Conservation (phyloP, 306 rosid species). For the Mimosa bimucronata region DNA sequence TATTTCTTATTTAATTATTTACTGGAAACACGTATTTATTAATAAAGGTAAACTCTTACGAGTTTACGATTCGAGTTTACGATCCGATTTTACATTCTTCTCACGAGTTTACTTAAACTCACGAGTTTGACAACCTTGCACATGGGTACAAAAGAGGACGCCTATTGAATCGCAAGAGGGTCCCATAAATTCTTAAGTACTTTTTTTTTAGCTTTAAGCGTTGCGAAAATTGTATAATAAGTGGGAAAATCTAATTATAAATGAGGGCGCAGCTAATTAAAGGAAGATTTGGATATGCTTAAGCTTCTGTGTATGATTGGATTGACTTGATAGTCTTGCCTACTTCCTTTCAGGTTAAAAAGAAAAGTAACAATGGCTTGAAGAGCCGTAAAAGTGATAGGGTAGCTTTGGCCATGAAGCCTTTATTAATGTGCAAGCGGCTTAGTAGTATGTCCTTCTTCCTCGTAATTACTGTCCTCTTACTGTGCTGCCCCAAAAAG, state of each 20-base stretch:
- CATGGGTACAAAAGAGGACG: conserved; percentile 18
- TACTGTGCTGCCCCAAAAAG: too few species aligned
- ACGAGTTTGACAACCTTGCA: too few species aligned
- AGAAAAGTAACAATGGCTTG: conserved; percentile 40
- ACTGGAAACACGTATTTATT: too few species aligned
- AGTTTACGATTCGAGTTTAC: too few species aligned
- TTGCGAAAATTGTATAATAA: not conserved
- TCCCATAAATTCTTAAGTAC: not conserved
- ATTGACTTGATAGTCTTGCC: not conserved
- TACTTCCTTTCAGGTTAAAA: conserved; percentile 13
- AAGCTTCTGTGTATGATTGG: not conserved
- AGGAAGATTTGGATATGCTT: not conserved
- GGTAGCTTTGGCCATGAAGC: conserved; percentile 12
- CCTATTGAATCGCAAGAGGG: not conserved
- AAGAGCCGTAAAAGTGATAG: conserved; percentile 47
- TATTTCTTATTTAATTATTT: too few species aligned
- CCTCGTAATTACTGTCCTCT: not conserved
- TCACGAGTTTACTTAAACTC: too few species aligned
- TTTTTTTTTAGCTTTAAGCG: too few species aligned
- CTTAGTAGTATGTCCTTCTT: conserved; percentile 34
- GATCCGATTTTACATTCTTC: too few species aligned
- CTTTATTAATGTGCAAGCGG: conserved; percentile 45
- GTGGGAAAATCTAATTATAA: not conserved
- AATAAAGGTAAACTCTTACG: too few species aligned
- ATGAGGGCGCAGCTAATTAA: not conserved